Conservation (phyloP, 345 rosid species). For the Trapa incisa region DNA sequence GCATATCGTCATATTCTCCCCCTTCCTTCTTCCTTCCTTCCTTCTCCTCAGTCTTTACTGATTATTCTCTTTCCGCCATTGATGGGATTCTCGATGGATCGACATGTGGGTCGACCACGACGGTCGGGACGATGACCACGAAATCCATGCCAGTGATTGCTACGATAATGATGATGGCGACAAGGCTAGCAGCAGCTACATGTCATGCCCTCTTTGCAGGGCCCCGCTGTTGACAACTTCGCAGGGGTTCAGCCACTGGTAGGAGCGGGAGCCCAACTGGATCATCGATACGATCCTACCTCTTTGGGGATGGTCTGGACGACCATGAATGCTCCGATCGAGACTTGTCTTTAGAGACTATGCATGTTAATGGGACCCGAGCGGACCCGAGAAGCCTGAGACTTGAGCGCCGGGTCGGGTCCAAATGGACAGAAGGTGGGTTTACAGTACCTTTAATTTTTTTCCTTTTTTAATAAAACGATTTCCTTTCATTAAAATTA, state of each 20-base stretch:
- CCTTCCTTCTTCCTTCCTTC: background rate
- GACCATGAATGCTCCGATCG: background rate
- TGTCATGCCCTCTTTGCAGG: constrained; percentile 78
- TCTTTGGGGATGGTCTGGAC: constrained; percentile 74
- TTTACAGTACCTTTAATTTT: too few species aligned
- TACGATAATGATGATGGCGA: background rate
- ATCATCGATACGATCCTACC: constrained; percentile 77
- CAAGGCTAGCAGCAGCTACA: constrained; percentile 20
- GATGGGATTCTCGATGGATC: constrained; percentile 57
- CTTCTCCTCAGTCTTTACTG: background rate
- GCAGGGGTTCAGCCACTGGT: constrained; percentile 22
- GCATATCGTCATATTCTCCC: constrained; percentile 16
- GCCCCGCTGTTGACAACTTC: constrained; percentile 55
- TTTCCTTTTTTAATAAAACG: too few species aligned
- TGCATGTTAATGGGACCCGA: too few species aligned
- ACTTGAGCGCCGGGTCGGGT: too few species aligned
- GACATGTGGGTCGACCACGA: constrained; percentile 68
- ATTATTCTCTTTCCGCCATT: background rate
- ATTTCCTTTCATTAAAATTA: too few species aligned
- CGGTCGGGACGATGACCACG: constrained; percentile 14
- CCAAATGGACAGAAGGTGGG: too few species aligned
- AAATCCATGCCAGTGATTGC: too few species aligned
- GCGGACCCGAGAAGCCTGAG: too few species aligned
- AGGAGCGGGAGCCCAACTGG: constrained; percentile 80
- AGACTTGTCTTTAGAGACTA: background rate